phyloP scores from a whole-genome alignment of 257 asterid species.

The Leonotis leonurus region DNA sequence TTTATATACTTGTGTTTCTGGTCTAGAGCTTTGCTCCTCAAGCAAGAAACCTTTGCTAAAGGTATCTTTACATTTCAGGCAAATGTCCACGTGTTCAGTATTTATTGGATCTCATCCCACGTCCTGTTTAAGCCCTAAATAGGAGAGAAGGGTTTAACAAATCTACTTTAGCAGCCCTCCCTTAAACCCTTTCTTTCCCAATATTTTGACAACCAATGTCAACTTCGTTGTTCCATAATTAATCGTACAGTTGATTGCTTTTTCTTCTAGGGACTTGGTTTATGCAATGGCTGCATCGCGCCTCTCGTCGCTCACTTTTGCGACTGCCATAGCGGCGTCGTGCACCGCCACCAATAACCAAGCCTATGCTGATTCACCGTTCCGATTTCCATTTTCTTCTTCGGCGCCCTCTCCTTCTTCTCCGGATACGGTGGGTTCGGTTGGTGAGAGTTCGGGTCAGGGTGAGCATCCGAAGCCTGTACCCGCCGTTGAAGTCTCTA shows the following conservation, averaged over 20 bases:
- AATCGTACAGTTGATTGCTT: background rate
- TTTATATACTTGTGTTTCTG: too few species aligned
- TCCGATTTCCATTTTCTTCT: conserved; percentile 58
- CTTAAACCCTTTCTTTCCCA: too few species aligned
- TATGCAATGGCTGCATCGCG: conserved; percentile 40
- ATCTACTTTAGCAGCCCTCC: too few species aligned
- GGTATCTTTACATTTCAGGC: too few species aligned
- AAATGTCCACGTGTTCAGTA: too few species aligned
- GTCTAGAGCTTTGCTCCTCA: too few species aligned
- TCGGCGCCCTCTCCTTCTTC: conserved; percentile 29
- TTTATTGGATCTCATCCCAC: too few species aligned
- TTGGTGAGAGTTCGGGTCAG: conserved; percentile 32
- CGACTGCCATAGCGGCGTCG: conserved; percentile 38
- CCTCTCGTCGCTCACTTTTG: conserved; percentile 41
- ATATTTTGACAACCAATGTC: too few species aligned
- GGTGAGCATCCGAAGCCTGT: conserved; percentile 40
- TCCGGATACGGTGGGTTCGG: conserved; percentile 9
- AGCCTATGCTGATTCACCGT: conserved; percentile 40
- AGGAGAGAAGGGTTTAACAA: too few species aligned
- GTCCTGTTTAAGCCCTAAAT: too few species aligned
- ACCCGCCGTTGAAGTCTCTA: conserved; percentile 53
- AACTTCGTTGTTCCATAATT: too few species aligned
- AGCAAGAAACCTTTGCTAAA: too few species aligned
- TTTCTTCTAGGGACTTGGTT: background rate
- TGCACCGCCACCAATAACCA: conserved; percentile 27